Evolutionary conservation across 495 filamentous ascomycete genomes (phyloP).

Genomic region (Talaromyces ruber): DNA sequence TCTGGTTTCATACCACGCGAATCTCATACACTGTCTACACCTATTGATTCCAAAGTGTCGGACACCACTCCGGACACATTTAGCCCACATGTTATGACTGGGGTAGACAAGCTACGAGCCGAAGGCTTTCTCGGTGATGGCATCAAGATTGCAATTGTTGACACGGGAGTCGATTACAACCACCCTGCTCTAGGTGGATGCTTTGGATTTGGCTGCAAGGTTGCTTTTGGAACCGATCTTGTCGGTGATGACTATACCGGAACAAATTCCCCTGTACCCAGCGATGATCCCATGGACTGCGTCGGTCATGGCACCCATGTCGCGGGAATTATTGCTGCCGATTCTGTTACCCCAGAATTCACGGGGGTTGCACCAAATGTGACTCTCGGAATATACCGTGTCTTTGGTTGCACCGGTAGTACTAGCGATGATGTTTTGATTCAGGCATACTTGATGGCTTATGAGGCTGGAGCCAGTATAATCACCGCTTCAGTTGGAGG

Average conservation of each 20-base stretch:
- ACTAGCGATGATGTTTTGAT: slow-evolving; percentile 46
- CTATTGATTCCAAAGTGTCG: slow-evolving; percentile 1
- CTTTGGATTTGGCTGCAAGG: slow-evolving; percentile 43
- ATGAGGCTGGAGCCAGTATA: slow-evolving; percentile 48
- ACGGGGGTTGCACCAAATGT: slow-evolving; percentile 47
- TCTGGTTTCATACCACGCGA: slow-evolving; percentile 1
- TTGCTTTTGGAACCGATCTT: slow-evolving; percentile 25
- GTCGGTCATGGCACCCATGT: slow-evolving; percentile 36
- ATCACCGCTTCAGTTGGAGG: slow-evolving; percentile 54
- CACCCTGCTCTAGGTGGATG: slow-evolving; percentile 53
- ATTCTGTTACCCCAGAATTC: slow-evolving; percentile 38
- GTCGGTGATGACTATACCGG: slow-evolving; percentile 32
- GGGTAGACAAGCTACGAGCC: slow-evolving; percentile 15
- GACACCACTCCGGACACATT: slow-evolving; percentile 6
- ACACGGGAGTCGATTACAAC: slow-evolving; percentile 45
- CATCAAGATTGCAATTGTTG: slow-evolving; percentile 17
- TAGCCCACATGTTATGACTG: slow-evolving; percentile 13
- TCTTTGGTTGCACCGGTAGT: slow-evolving; percentile 41
- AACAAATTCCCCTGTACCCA: slow-evolving; percentile 14
- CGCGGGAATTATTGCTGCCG: slow-evolving; percentile 36
- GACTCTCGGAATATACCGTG: slow-evolving; percentile 44
- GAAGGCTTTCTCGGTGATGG: slow-evolving; percentile 11
- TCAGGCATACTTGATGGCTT: slow-evolving; percentile 46
- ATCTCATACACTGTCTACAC: neutral
- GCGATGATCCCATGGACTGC: slow-evolving; percentile 29